phyloP scores from a whole-genome alignment of 441 rosid species.

The Bocquillonia castaneifolia region DNA sequence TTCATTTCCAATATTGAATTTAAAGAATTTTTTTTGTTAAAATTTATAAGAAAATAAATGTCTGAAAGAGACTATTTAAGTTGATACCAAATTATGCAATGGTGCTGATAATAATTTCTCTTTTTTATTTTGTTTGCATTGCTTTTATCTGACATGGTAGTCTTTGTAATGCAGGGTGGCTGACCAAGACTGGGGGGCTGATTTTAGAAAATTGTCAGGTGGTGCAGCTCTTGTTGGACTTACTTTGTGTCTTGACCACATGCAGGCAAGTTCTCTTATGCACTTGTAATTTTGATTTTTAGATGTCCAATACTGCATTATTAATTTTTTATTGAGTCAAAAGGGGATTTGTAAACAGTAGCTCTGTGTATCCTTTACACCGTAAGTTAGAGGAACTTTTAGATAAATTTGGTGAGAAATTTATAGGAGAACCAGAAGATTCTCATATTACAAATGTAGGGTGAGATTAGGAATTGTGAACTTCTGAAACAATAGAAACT shows the following conservation, averaged over 20 bases:
- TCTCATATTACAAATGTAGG: neutral
- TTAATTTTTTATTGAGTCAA: too few species aligned
- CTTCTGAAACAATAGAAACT: neutral
- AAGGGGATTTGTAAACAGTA: too few species aligned
- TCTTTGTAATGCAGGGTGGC: slow-evolving; percentile 64
- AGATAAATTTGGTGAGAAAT: neutral
- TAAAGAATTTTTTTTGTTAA: neutral
- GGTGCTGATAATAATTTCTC: slow-evolving; percentile 4
- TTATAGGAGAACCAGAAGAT: neutral
- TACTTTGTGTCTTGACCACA: slow-evolving; percentile 89
- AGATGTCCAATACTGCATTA: neutral
- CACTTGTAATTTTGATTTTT: neutral
- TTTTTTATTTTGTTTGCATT: neutral
- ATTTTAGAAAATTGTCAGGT: slow-evolving; percentile 84
- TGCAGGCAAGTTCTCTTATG: slow-evolving; percentile 61
- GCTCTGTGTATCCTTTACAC: neutral
- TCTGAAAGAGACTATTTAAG: neutral
- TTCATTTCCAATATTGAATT: too few species aligned
- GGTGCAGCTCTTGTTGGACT: slow-evolving; percentile 96
- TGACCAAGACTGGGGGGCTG: slow-evolving; percentile 96
- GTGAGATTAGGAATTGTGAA: slow-evolving; percentile 1
- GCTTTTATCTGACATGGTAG: slow-evolving; percentile 16
- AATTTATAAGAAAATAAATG: neutral
- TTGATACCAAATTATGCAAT: neutral
- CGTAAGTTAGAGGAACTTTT: neutral